A percentile compares a stretch with the other conserved stretches of the same genome.
These are phyloP conservation scores for Volvariella surrecta DNA, from an alignment of 1,284 basidiomycete species.

Conservation along the genomic window DNA sequence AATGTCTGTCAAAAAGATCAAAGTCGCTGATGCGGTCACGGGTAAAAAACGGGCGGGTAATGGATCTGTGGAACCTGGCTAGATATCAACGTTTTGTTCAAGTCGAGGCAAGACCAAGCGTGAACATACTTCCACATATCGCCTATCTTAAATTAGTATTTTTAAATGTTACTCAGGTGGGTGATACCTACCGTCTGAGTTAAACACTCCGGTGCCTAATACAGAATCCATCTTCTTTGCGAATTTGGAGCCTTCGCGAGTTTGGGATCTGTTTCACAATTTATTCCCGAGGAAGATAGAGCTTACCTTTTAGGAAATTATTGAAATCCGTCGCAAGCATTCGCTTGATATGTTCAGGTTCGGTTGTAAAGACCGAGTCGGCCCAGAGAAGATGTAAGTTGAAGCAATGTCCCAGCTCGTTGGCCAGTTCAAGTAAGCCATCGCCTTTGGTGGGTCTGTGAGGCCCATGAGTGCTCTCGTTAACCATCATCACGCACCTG, in stretches of 20 bases:
- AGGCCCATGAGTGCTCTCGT: not conserved
- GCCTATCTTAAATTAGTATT: conserved; percentile 18
- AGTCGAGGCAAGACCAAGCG: not conserved
- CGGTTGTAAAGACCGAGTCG: conserved; percentile 21
- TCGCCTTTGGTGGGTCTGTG: not conserved
- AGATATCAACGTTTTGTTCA: not conserved
- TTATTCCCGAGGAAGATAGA: too few relatives aligned
- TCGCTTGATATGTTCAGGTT: conserved; percentile 32
- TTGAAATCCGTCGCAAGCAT: conserved; percentile 37
- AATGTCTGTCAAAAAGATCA: conserved; percentile 34
- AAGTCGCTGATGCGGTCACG: conserved; percentile 40
- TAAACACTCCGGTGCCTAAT: conserved; percentile 51
- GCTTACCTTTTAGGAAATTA: conserved; percentile 40
- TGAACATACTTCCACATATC: conserved; percentile 42
- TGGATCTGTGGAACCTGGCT: conserved; percentile 34
- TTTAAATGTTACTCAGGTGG: not conserved
- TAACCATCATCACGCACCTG: conserved; percentile 12
- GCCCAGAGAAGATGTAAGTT: not conserved
- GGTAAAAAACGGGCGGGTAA: conserved; percentile 43
- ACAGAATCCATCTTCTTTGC: conserved; percentile 29
- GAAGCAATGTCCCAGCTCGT: conserved; percentile 14
- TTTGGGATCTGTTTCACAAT: not conserved
- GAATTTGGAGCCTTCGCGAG: conserved; percentile 24
- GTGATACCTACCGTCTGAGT: conserved; percentile 40
- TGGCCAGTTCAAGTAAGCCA: conserved; percentile 18